Base-by-base conservation (phyloP, 2,329 filamentous ascomycete genomes). In the Aureobasidium sp. region DNA sequence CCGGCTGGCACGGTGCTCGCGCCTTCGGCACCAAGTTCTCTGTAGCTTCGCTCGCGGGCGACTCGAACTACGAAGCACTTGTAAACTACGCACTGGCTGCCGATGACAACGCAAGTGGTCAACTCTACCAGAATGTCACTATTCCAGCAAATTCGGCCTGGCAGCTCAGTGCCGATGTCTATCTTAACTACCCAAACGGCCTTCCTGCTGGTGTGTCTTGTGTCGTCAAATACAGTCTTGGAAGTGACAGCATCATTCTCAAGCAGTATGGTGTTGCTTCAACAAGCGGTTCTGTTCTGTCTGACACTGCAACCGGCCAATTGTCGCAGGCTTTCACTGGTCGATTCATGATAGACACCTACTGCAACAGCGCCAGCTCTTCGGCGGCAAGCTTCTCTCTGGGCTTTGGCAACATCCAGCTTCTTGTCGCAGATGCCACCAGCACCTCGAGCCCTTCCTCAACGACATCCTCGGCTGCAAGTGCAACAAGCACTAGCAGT, bases 221-320 rank as follows among this genome's bases (percentile, higher is more conserved):
- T 20, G 57, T 61, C 3, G 36, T 61, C 36, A 61, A 61, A 32
- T 61, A 61, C 57, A 61, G 57, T 52, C 57, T 61, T 8, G 57
- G 57, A 4, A 44, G 47, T 24, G 57, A 61, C 20, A 44, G 8
- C 17, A 61, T 51, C 27, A 61, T 61, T 47, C 46, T 61, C 27
- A 52, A 61, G 36, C 57, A 61, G 20, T 61, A 61, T 24, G 57
- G 57, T n/a, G 57, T 36, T n/a, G 39, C 36, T 17, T 44, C 57
- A 2, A 17, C 47, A 13, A 61, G 57, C 47, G 57, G 57, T 44
- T 5, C 57, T 3, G 32, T 43, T 10, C 20, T 61, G 13, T 61
- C 57, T 15, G 57, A 61, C 15, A 34, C 36, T 34, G 57, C 57
- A 29, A 52, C 57, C 13, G 57, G 57, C 26, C 17, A 7, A 36